These are phyloP conservation scores for Penicillium brevicompactum DNA, from an alignment of 2,329 filamentous ascomycete genomes.

Conservation along the genomic window DNA sequence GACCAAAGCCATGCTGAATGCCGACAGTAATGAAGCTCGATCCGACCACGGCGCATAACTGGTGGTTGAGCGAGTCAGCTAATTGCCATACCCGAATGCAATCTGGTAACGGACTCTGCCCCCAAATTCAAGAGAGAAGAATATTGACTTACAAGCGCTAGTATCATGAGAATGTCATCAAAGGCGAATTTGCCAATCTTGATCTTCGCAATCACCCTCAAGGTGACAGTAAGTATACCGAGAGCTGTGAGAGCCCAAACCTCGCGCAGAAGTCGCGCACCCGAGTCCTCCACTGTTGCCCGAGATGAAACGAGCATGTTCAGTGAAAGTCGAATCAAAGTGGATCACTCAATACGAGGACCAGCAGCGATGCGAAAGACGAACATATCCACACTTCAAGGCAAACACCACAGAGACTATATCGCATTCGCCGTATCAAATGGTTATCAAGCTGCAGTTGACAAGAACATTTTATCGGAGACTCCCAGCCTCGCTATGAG, in stretches of 20 bases:
- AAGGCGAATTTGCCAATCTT: conserved; percentile 23
- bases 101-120: neutral
- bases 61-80: neutral
- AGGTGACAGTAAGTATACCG: conserved; percentile 15
- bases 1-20: conserved; percentile 24
- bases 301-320: conserved; percentile 13
- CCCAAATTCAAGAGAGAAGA: neutral
- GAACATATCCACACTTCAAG: neutral
- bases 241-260: conserved; percentile 24
- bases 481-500: neutral
- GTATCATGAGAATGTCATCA: conserved; percentile 28
- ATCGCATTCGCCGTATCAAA: neutral
- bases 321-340: neutral
- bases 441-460: neutral
- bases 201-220: conserved; percentile 25
- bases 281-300: conserved; percentile 6
- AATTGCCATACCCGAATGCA: neutral
- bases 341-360: neutral
- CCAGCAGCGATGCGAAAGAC: neutral
- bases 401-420: neutral
- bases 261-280: conserved; percentile 21
- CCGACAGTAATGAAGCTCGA: conserved; percentile 25
- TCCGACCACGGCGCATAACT: conserved; percentile 23
- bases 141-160: conserved; percentile 23
- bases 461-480: neutral